phyloP scores from a whole-genome alignment of 371 early-diverging fungal species.

The Circinella umbellata region DNA sequence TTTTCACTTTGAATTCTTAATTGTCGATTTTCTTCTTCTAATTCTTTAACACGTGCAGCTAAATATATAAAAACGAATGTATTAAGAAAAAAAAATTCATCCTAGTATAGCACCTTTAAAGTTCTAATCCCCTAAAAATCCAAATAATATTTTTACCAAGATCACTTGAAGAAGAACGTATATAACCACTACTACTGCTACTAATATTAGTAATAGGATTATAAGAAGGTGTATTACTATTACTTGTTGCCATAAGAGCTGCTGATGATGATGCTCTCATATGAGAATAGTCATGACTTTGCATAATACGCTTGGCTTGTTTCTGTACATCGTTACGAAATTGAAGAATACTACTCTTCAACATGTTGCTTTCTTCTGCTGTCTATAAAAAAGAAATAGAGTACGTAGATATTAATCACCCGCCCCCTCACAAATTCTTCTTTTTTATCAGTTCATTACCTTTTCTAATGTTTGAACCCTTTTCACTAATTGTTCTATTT shows the following conservation, averaged over 20 bases:
- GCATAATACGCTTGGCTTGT: conserved; percentile 59
- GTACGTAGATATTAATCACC: no score
- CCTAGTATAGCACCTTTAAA: no score
- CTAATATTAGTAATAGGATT: no score
- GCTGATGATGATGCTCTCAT: conserved; percentile 29
- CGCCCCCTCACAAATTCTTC: no score
- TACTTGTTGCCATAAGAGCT: conserved; percentile 11
- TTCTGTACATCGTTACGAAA: conserved; percentile 80
- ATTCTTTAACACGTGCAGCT: conserved; percentile 49
- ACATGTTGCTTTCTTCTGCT: conserved; percentile 73
- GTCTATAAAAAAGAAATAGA: conserved; percentile 38
- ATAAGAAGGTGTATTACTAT: not conserved
- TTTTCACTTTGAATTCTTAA: conserved; percentile 56
- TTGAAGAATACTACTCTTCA: conserved; percentile 77
- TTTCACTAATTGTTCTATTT: conserved; percentile 63
- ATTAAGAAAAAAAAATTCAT: no score
- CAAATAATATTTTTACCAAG: no score
- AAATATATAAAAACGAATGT: not conserved
- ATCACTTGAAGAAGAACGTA: conserved; percentile 4
- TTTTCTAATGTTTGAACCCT: conserved; percentile 72
- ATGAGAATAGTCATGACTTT: conserved; percentile 39
- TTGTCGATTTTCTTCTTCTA: conserved; percentile 62
- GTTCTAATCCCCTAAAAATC: no score
- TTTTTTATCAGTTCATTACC: conserved; percentile 32
- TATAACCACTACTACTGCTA: not conserved